Base-by-base conservation (phyloP, 768 basidiomycete genomes). In the Daedaleopsis sinensis region DNA sequence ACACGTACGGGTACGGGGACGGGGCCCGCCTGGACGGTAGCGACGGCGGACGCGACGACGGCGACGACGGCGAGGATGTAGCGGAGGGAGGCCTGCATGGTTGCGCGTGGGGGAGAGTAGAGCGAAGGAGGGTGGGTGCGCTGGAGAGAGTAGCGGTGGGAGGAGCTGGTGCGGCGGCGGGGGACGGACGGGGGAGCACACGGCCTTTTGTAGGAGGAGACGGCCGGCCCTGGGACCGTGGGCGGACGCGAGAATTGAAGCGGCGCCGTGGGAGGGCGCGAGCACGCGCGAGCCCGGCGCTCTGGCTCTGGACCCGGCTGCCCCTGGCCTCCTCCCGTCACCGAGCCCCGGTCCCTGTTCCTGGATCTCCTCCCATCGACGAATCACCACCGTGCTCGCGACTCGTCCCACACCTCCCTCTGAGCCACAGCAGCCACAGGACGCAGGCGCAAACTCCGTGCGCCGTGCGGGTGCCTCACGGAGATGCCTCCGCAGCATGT, bases 1-100 rank as follows among this genome's bases (percentile, higher is more conserved):
- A 5, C n/a, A 63, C 62, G 38, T 42, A 63, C 62, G 53, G 62
- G 57, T 1, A 59, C 55, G 49, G 62, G 62, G 1, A 64, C 55
- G 49, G 62, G 62, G 23, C 39, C 46, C 16, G 57, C 62, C 53
- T 59, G 62, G 39, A 49, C 62, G 54, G 55, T 53, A 43, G 62
- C 15, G 62, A 63, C 32, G 37, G 62, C 58, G 57, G 62, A 55
- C 48, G 58, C 57, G 57, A 59, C 49, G 58, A 59, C 16, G 62
- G 57, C 62, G 62, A 55, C 62, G 62, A 52, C 23, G 54, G 62
- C 58, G 57, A 63, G 62, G 58, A 63, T 12, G 57, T 59, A 59
- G 58, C 62, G 62, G 62, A 64, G 21, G 49, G 62, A 52, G 43
- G 58, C 27, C 54, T 58, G 62, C 62, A 64, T 64, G 19, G 48